phyloP scores from a whole-genome alignment of 805 yeast species.

The Ogataea zsoltii region DNA sequence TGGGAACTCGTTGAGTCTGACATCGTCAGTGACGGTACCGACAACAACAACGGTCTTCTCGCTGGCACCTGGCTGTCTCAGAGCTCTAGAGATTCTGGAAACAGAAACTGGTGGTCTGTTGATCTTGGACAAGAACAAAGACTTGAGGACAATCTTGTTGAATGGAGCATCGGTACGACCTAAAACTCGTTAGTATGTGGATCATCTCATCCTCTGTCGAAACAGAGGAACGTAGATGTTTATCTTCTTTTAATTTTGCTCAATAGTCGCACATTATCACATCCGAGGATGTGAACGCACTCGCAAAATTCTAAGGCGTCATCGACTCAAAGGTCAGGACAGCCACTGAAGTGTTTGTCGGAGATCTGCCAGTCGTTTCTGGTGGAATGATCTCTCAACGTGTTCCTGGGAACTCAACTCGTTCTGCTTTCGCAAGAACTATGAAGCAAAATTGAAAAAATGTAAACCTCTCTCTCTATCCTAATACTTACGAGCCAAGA shows the following conservation, averaged over 20 bases:
- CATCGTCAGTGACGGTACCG: slow-evolving; percentile 98
- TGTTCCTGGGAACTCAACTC: neutral
- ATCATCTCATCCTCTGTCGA: neutral
- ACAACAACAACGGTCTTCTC: slow-evolving; percentile 95
- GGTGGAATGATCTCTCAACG: neutral
- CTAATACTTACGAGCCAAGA: slow-evolving; percentile 94
- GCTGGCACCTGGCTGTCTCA: slow-evolving; percentile 79
- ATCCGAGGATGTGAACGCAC: slow-evolving; percentile 23
- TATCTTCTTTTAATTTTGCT: slow-evolving; percentile 42
- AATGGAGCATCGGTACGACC: slow-evolving; percentile 99
- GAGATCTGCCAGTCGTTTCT: slow-evolving; percentile 2
- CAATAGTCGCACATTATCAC: slow-evolving; percentile 41
- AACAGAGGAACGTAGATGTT: neutral
- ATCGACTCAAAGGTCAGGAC: neutral
- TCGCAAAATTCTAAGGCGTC: slow-evolving; percentile 29
- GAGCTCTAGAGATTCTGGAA: slow-evolving; percentile 84
- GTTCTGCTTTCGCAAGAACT: slow-evolving; percentile 7
- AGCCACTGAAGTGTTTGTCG: neutral
- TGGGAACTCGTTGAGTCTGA: slow-evolving; percentile 92
- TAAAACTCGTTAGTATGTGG: slow-evolving; percentile 38
- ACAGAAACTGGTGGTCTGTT: slow-evolving; percentile 99
- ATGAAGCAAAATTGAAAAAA: slow-evolving; percentile 27
- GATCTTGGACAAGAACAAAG: slow-evolving; percentile 95
- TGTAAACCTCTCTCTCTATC: slow-evolving; percentile 4
- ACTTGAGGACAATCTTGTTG: slow-evolving; percentile 95